phyloP scores from a whole-genome alignment of 805 yeast genomes.

The Ogataea philodendri region DNA sequence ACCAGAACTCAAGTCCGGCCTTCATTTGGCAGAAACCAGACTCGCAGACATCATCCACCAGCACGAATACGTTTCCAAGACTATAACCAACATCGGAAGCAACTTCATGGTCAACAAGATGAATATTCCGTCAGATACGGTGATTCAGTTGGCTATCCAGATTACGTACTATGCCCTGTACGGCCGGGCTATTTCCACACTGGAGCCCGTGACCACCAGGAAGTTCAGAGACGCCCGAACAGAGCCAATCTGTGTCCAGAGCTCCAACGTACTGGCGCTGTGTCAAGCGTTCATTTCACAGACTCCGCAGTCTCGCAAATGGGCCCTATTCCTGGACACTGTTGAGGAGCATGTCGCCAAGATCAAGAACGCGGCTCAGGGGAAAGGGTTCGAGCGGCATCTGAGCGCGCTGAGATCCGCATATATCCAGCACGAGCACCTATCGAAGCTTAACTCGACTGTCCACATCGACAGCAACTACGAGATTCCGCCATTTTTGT shows the following conservation, averaged over 20 bases:
- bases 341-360: slow-evolving; percentile 50
- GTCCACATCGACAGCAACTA: slow-evolving; percentile 34
- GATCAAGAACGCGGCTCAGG: slow-evolving; percentile 53
- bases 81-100: slow-evolving; percentile 32
- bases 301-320: slow-evolving; percentile 42
- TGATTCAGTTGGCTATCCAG: slow-evolving; percentile 52
- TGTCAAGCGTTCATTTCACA: slow-evolving; percentile 67
- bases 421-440: slow-evolving; percentile 46
- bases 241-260: slow-evolving; percentile 65
- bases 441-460: slow-evolving; percentile 46
- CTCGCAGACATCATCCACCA: slow-evolving; percentile 57
- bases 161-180: slow-evolving; percentile 54
- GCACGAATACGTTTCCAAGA: slow-evolving; percentile 49
- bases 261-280: slow-evolving; percentile 45
- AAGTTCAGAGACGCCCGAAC: slow-evolving; percentile 67
- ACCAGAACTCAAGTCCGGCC: slow-evolving; percentile 45
- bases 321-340: slow-evolving; percentile 49
- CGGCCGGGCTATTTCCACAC: slow-evolving; percentile 42
- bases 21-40: slow-evolving; percentile 57
- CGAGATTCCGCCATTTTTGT: slow-evolving; percentile 42
- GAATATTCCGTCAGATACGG: slow-evolving; percentile 47
- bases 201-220: slow-evolving; percentile 62
- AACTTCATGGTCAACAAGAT: slow-evolving; percentile 38
- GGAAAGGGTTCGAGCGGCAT: slow-evolving; percentile 73
- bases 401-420: slow-evolving; percentile 60